phyloP scores from a whole-genome alignment of 495 filamentous ascomycete species.

The Podospora sp. region DNA sequence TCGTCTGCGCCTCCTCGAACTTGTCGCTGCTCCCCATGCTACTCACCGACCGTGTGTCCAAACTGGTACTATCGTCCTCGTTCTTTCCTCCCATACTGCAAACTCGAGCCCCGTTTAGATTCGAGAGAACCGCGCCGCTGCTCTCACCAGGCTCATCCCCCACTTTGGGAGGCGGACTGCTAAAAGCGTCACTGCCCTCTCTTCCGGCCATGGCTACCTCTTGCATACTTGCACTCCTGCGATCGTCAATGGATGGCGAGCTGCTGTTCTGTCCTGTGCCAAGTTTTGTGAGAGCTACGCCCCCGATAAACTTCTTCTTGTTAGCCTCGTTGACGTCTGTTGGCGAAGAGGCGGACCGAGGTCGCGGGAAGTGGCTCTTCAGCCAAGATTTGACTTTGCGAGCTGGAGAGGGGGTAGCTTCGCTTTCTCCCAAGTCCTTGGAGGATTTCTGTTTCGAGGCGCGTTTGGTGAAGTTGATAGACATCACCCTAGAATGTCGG shows the following conservation, averaged over 20 bases:
- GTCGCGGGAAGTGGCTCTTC: slow-evolving; percentile 55
- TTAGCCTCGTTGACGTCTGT: neutral
- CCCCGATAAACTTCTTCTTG: slow-evolving; percentile 50
- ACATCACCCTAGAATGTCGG: slow-evolving; percentile 23
- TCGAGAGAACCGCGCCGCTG: slow-evolving; percentile 5
- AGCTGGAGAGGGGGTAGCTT: slow-evolving; percentile 30
- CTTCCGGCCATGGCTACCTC: slow-evolving; percentile 57
- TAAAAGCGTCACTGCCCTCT: neutral
- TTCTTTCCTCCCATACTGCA: neutral
- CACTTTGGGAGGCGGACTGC: neutral
- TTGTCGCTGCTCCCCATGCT: slow-evolving; percentile 26
- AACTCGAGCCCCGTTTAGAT: neutral
- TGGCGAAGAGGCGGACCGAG: slow-evolving; percentile 32
- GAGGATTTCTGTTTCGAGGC: slow-evolving; percentile 19
- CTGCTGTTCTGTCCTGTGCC: slow-evolving; percentile 37
- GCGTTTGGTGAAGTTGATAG: slow-evolving; percentile 29
- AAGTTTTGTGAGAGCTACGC: slow-evolving; percentile 46
- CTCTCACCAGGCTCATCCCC: slow-evolving; percentile 24
- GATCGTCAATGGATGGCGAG: slow-evolving; percentile 35
- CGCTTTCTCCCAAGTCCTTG: slow-evolving; percentile 14
- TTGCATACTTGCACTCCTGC: slow-evolving; percentile 42
- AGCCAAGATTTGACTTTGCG: slow-evolving; percentile 63
- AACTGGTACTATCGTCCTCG: neutral
- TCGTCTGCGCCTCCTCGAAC: slow-evolving; percentile 29
- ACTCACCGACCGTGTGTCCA: slow-evolving; percentile 18